Percentiles rank a stretch among this genome's conserved stretches.
Evolutionary conservation across 208 protist species (phyloP).

Genomic region (Trypanosoma cruzi): DNA sequence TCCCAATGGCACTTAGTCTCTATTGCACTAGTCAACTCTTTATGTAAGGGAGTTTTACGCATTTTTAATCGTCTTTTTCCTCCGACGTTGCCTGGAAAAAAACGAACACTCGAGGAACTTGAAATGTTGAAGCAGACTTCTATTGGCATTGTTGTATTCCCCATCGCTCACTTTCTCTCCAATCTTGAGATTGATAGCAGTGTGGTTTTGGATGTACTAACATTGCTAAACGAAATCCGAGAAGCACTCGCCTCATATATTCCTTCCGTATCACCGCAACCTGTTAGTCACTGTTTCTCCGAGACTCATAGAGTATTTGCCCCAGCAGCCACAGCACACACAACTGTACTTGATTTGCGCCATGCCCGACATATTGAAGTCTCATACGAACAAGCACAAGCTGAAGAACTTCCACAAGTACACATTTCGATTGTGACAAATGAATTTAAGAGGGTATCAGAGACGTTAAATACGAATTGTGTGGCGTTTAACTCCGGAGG

Average conservation of each 20-base stretch:
- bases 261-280: not conserved
- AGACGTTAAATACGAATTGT: slow-evolving; percentile 16
- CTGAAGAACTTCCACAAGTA: slow-evolving; percentile 31
- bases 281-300: slow-evolving; percentile 35
- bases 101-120: slow-evolving; percentile 4
- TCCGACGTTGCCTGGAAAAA: slow-evolving; percentile 1
- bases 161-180: slow-evolving; percentile 76
- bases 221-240: slow-evolving; percentile 61
- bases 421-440: slow-evolving; percentile 34
- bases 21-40: slow-evolving; percentile 65
- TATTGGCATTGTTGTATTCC: slow-evolving; percentile 79
- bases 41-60: slow-evolving; percentile 61
- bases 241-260: slow-evolving; percentile 28
- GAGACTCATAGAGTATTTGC: slow-evolving; percentile 67
- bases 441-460: slow-evolving; percentile 27
- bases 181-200: slow-evolving; percentile 60
- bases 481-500: slow-evolving; percentile 39
- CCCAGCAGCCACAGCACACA: slow-evolving; percentile 40
- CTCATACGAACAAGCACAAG: slow-evolving; percentile 14
- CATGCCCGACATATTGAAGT: slow-evolving; percentile 66
- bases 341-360: slow-evolving; percentile 48
- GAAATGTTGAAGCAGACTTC: slow-evolving; percentile 67
- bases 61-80: slow-evolving; percentile 55
- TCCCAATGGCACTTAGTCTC: slow-evolving; percentile 81
- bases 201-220: slow-evolving; percentile 58